Evolutionary conservation across 495 filamentous ascomycete genomes (phyloP), one percentile per base, ranked within the genome.

Genomic region (Elaphomyces granulatus): DNA sequence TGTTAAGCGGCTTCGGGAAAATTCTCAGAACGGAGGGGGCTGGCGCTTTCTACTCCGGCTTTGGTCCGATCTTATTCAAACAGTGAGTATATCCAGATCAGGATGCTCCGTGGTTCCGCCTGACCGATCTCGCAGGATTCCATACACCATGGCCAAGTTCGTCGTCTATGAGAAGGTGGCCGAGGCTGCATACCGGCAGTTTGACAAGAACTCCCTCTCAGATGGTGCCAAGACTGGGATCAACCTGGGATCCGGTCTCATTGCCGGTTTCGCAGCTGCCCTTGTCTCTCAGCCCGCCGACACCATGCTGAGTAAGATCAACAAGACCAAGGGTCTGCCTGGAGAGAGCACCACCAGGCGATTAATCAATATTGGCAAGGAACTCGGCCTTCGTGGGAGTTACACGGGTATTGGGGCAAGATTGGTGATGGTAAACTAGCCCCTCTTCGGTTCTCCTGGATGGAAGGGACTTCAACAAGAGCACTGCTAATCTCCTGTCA

Each of bases 81-180:
- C 85, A 93, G 86, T 92, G 77, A 63, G 85, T 77, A 37, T 34
- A 31, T 43, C 9, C 6, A 16, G 39, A 15, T 30, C n/a, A 12
- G 15, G 20, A 34, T 36, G 10, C n/a, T 39, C 41, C 36, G 40
- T 8, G 34, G 21, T 3, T 19, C 6, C 26, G 14, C 14, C 1
- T 37, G 1, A 48, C 23, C 6, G 18, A 23, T 23, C 15, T 38
- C 23, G 20, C 50, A 93, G 85, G 75, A 82, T 98, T 62, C 90
- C 90, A 44, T 98, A 98, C 73, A 98, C 90, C 61, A 95, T 98
- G 90, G 72, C 92, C 72, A 98, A 98, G 74, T 98, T 98, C 75
- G 90, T 94, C 64, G 90, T 94, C 51, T 95, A 80, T 78, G 90
- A 98, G 75, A 95, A 95, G 77, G 83, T 85, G 55, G 65, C 79